A percentile compares a stretch with the other conserved stretches of the same genome.
These are phyloP conservation scores for Tolypocladium tundrense DNA, from an alignment of 2,329 filamentous ascomycete genomes.

Conservation along the genomic window DNA sequence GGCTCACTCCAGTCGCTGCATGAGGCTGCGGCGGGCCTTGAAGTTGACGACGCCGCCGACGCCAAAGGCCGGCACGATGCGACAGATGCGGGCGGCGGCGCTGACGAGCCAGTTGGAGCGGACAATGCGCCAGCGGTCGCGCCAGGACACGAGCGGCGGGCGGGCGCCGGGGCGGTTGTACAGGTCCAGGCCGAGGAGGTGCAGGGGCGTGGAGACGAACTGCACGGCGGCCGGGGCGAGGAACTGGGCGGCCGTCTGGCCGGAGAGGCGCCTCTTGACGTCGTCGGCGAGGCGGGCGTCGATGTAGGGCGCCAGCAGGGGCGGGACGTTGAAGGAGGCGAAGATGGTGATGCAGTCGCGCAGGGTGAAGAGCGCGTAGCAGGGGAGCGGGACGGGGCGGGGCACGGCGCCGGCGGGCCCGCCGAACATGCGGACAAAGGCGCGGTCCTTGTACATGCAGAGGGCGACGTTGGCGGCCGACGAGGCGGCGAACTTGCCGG, in stretches of 20 bases:
- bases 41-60: conserved; percentile 79
- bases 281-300: conserved; percentile 43
- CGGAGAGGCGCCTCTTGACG: conserved; percentile 31
- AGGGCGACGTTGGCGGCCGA: conserved; percentile 74
- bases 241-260: conserved; percentile 66
- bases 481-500: conserved; percentile 71
- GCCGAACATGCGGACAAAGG: conserved; percentile 76
- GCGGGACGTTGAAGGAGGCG: conserved; percentile 82
- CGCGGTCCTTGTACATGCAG: conserved; percentile 82
- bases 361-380: conserved; percentile 68
- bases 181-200: conserved; percentile 74
- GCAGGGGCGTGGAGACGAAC: conserved; percentile 69
- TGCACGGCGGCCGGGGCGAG: conserved; percentile 70
- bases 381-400: conserved; percentile 54
- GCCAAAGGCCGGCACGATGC: conserved; percentile 84
- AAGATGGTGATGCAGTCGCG: conserved; percentile 87
- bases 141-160: conserved; percentile 24
- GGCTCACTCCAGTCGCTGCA: conserved; percentile 44
- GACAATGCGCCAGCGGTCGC: conserved; percentile 58
- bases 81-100: conserved; percentile 63
- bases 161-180: conserved; percentile 59
- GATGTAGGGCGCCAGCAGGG: conserved; percentile 62
- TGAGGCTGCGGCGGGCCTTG: conserved; percentile 56
- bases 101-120: conserved; percentile 66
- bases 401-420: conserved; percentile 36